These are phyloP conservation scores for Oryza australiensis DNA, from an alignment of 176 grass and related monocot genomes.

Conservation along the genomic window DNA sequence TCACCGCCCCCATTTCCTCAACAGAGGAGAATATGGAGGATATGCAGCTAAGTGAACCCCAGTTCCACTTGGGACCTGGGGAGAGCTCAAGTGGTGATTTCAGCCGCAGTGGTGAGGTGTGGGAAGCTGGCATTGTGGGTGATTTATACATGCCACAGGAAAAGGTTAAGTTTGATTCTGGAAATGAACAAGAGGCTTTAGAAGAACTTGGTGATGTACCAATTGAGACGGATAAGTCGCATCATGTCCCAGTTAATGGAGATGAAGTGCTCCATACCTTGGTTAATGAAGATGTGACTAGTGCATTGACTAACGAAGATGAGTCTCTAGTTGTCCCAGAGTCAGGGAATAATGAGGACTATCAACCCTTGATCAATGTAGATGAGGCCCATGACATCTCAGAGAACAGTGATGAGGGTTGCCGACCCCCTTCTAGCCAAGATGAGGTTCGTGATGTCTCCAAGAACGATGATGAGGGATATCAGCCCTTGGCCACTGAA, in stretches of 20 bases:
- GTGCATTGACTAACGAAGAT: slow-evolving; percentile 5
- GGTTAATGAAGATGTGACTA: slow-evolving; percentile 30
- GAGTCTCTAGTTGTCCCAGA: neutral
- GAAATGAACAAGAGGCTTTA: slow-evolving; percentile 9
- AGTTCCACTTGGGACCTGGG: slow-evolving; percentile 94
- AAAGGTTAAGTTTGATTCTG: slow-evolving; percentile 48
- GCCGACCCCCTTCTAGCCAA: slow-evolving; percentile 20
- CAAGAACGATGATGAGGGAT: slow-evolving; percentile 2
- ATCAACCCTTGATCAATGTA: slow-evolving; percentile 19
- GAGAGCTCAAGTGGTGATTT: slow-evolving; percentile 77
- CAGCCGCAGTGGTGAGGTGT: slow-evolving; percentile 59
- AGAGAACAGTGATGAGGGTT: neutral
- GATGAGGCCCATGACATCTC: slow-evolving; percentile 2
- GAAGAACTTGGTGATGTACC: slow-evolving; percentile 28
- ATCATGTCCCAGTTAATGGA: slow-evolving; percentile 32
- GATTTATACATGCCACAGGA: slow-evolving; percentile 55
- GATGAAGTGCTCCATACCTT: slow-evolving; percentile 28
- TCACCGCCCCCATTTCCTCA: slow-evolving; percentile 86
- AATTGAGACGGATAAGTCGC: slow-evolving; percentile 20
- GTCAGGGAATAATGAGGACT: slow-evolving; percentile 1
- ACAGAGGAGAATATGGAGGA: slow-evolving; percentile 51
- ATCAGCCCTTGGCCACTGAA: slow-evolving; percentile 34
- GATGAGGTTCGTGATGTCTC: slow-evolving; percentile 8
- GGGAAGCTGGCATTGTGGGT: slow-evolving; percentile 73
- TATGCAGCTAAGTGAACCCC: slow-evolving; percentile 77